Percentiles rank a stretch among this genome's conserved stretches.
Evolutionary conservation across 768 basidiomycete species (phyloP).

Genomic region (Russula griseocarnosa): DNA sequence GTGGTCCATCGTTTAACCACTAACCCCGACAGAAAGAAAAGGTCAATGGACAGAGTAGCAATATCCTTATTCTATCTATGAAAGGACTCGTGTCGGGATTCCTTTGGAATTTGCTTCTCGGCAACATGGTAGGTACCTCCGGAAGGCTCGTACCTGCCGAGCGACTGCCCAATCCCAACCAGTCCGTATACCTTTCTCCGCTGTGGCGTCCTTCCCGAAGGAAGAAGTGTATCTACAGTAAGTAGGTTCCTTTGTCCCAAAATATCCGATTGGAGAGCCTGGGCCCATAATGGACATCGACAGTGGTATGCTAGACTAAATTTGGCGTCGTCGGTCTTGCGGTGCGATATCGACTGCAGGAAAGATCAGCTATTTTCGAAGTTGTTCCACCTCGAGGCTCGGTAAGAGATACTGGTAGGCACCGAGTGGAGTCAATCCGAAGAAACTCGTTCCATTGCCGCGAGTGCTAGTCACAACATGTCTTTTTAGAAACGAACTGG

Average conservation of each 20-base stretch:
- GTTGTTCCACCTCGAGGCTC: not conserved
- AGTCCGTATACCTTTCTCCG: constrained; percentile 16
- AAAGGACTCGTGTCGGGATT: not conserved
- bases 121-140: not conserved
- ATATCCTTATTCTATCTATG: constrained; percentile 1
- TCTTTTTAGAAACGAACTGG: constrained; percentile 21
- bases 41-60: not conserved
- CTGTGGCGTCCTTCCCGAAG: constrained; percentile 1
- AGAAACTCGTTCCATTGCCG: constrained; percentile 1
- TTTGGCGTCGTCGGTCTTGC: constrained; percentile 9
- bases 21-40: not conserved
- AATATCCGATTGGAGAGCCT: constrained; percentile 12
- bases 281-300: not conserved
- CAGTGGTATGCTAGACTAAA: not conserved
- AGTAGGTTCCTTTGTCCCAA: constrained; percentile 8
- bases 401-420: not conserved
- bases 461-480: constrained; percentile 1
- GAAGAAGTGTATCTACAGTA: not conserved
- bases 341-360: constrained; percentile 12
- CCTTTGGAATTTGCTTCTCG: not conserved
- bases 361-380: not conserved
- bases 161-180: not conserved
- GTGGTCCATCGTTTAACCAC: not conserved
- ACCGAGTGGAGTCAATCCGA: not conserved
- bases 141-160: not conserved